Evolutionary conservation across 257 asterid species (phyloP).

Genomic region (Solanum rostratum): DNA sequence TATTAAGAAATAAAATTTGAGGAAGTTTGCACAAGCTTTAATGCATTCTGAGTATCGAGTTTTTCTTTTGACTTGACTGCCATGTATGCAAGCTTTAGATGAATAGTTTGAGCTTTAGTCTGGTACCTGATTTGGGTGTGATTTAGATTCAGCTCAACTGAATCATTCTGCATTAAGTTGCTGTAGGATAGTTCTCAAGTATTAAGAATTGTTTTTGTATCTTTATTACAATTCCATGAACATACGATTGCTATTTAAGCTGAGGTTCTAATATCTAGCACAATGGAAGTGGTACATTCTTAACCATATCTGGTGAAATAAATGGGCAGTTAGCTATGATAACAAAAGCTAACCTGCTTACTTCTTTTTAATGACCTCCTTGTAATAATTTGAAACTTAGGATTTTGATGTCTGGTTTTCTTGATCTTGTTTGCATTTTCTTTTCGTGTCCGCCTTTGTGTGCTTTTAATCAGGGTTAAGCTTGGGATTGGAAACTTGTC

Average conservation of each 20-base stretch:
- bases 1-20: not conserved
- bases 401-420: not conserved
- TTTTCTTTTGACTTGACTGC: not conserved
- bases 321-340: not conserved
- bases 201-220: not conserved
- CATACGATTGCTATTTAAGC: not conserved
- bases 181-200: not conserved
- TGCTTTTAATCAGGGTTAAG: not conserved
- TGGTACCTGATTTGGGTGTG: not conserved
- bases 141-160: not conserved
- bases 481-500: not conserved
- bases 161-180: not conserved
- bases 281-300: not conserved
- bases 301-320: not conserved
- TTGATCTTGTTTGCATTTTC: not conserved
- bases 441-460: not conserved
- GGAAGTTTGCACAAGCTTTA: not conserved
- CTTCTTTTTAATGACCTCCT: not conserved
- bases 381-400: not conserved
- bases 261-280: not conserved
- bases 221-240: not conserved
- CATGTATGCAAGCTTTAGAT: not conserved
- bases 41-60: not conserved
- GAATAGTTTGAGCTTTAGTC: not conserved
- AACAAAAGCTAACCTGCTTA: not conserved